These are phyloP conservation scores for Glutinoglossum americanum DNA, from an alignment of 495 filamentous ascomycete genomes.

Conservation along the genomic window DNA sequence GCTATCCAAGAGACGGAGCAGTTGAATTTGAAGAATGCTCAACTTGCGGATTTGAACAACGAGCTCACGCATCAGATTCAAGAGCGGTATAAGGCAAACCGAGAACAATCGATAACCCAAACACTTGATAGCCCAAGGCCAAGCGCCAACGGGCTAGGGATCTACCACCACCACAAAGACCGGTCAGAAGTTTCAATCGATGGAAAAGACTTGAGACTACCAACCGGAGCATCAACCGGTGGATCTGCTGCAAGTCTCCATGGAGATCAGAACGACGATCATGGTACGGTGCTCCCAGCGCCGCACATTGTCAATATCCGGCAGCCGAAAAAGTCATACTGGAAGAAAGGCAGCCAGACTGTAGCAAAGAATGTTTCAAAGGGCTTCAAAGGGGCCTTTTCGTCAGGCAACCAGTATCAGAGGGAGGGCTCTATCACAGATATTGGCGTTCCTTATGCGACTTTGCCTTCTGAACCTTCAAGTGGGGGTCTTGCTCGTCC, in stretches of 20 bases:
- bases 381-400: conserved; percentile 67
- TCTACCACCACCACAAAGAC: conserved; percentile 55
- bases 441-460: conserved; percentile 26
- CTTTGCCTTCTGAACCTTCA: conserved; percentile 16
- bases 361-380: conserved; percentile 88
- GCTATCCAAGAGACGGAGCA: conserved; percentile 90
- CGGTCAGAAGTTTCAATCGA: conserved; percentile 48
- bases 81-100: conserved; percentile 66
- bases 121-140: conserved; percentile 23
- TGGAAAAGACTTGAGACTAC: conserved; percentile 20
- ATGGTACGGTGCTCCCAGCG: conserved; percentile 44
- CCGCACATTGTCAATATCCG: conserved; percentile 83
- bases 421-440: conserved; percentile 27
- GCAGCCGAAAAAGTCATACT: conserved; percentile 87
- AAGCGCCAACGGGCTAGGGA: conserved; percentile 56
- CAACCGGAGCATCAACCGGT: conserved; percentile 7
- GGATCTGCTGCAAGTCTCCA: conserved; percentile 35
- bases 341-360: conserved; percentile 88
- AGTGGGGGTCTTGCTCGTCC: conserved; percentile 18
- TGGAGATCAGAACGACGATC: conserved; percentile 37
- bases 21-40: conserved; percentile 76
- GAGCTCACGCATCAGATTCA: conserved; percentile 87
- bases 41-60: conserved; percentile 84
- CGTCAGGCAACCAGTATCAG: conserved; percentile 31
- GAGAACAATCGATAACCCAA: conserved; percentile 25